Base-by-base conservation (phyloP, 805 yeast species). In the Yamadazyma kitorensis region DNA sequence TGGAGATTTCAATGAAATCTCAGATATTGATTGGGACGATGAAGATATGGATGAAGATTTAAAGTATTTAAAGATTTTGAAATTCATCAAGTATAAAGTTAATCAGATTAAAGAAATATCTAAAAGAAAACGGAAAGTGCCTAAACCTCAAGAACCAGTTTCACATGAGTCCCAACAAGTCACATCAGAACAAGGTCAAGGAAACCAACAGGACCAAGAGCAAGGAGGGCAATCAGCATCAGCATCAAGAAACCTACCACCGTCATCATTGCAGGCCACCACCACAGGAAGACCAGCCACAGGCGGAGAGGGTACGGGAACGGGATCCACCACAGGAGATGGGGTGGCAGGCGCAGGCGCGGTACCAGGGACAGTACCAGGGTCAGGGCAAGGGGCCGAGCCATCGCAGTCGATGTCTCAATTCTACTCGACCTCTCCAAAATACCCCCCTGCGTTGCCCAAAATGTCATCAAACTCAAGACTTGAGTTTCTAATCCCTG, bases 31-130 rank as follows among this genome's bases (percentile, higher is more conserved):
- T 44, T 67, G 73, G 73, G 73, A 68, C 39, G 72, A 68, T 37
- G 72, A 67, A 41, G 65, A 64, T 15, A 55, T 67, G 70, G 71
- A 66, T 41, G 73, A 68, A 43, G 72, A 67, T 42, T 57, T 66
- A 49, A 68, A 68, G 40, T 67, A 62, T 36, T 49, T 67, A 38
- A 65, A 64, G 33, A 60, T 64, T 5, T 51, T 67, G 42, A 67
- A 67, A 44, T 65, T 59, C 45, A 51, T 68, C 37, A 58, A 64
- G 49, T 66, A 68, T 45, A 68, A 64, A 39, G 53, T 37, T 21
- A 32, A 29, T 25, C 43, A 36, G 10, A 32, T 44, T 17, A 31
- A 24, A 29, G 45, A 44, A 24, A 13, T 35, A 4, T 8, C 29
- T 22, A 39, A 37, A 17, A 36, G 37, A 30, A 27, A 28, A 20